These are phyloP conservation scores for Diplodia seriata DNA, from an alignment of 2,329 filamentous ascomycete species.

Conservation along the genomic window DNA sequence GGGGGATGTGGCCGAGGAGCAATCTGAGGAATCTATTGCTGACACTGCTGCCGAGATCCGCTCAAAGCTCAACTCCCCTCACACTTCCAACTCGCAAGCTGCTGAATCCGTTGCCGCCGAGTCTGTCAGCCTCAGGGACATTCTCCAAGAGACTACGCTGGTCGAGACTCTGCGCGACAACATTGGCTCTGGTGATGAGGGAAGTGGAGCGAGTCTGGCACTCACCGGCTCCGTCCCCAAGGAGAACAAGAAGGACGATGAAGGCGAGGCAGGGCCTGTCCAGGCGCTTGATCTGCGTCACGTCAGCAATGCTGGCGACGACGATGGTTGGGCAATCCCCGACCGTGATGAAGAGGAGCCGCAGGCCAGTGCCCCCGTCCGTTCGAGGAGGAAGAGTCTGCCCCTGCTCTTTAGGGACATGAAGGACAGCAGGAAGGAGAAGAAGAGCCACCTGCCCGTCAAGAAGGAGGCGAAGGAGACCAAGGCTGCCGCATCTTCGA, in stretches of 20 bases:
- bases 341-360: slow-evolving; percentile 6
- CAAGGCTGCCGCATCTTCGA: neutral
- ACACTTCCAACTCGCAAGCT: neutral
- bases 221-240: neutral
- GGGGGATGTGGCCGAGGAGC: neutral
- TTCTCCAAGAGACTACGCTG: slow-evolving; percentile 1
- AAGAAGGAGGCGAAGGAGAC: slow-evolving; percentile 14
- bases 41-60: neutral
- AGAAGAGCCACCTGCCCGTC: slow-evolving; percentile 5
- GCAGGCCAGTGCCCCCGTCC: neutral
- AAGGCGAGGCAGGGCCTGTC: neutral
- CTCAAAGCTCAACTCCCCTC: neutral
- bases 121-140: slow-evolving; percentile 15
- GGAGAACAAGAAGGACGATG: neutral
- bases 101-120: neutral
- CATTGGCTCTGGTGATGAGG: neutral
- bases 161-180: neutral
- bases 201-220: neutral
- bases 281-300: neutral
- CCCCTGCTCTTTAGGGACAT: slow-evolving; percentile 16
- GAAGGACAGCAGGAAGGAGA: slow-evolving; percentile 9
- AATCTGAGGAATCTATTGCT: neutral
- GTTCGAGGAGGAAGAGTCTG: slow-evolving; percentile 15
- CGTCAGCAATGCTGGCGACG: neutral
- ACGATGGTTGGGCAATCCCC: slow-evolving; percentile 17